These are phyloP conservation scores for Xylariaceae sp. DNA, from an alignment of 2,329 filamentous ascomycete genomes.

Conservation along the genomic window DNA sequence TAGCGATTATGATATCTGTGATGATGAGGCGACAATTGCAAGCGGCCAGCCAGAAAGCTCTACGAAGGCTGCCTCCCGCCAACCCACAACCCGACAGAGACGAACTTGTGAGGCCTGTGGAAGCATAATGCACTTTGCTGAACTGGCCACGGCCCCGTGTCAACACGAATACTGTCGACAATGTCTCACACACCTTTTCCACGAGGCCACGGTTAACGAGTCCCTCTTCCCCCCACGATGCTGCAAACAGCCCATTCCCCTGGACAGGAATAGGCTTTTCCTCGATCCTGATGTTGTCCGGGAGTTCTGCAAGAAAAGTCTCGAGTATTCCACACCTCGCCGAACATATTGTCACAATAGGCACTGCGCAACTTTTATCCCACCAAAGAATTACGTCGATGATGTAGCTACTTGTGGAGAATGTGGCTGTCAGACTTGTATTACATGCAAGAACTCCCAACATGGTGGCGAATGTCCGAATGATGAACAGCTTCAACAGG, in stretches of 20 bases:
- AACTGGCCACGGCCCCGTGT: constrained; percentile 24
- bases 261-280: constrained; percentile 39
- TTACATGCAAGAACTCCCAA: constrained; percentile 48
- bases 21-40: too few species aligned
- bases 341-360: constrained; percentile 53
- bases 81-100: not conserved
- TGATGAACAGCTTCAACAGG: constrained; percentile 43
- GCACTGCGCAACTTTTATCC: constrained; percentile 51
- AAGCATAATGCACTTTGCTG: constrained; percentile 12
- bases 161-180: constrained; percentile 53
- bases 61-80: constrained; percentile 15
- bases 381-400: constrained; percentile 31
- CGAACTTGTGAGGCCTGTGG: constrained; percentile 22
- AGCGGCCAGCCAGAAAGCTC: constrained; percentile 25
- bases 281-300: constrained; percentile 40
- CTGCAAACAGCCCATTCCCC: constrained; percentile 47
- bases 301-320: constrained; percentile 46
- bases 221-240: constrained; percentile 59
- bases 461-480: constrained; percentile 53
- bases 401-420: constrained; percentile 44
- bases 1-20: too few species aligned
- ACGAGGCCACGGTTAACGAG: constrained; percentile 48
- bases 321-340: constrained; percentile 52
- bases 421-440: constrained; percentile 52
- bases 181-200: constrained; percentile 52